These are phyloP conservation scores for Fusarium sp. DNA, from an alignment of 2,329 filamentous ascomycete genomes.

Conservation along the genomic window DNA sequence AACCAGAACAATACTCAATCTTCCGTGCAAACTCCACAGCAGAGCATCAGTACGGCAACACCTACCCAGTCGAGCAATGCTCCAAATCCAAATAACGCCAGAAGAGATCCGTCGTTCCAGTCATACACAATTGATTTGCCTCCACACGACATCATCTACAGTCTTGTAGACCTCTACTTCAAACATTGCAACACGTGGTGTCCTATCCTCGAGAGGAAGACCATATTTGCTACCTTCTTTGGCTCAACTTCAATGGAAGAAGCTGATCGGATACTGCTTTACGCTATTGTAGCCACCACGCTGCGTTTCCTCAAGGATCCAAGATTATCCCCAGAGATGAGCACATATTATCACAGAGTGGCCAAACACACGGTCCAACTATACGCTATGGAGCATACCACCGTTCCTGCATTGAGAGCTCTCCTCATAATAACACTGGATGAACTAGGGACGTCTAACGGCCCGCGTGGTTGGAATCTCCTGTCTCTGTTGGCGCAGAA, in stretches of 20 bases:
- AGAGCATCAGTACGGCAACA: slow-evolving; percentile 6
- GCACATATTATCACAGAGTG: slow-evolving; percentile 55
- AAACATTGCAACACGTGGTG: slow-evolving; percentile 74
- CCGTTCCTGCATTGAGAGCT: slow-evolving; percentile 56
- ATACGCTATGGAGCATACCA: slow-evolving; percentile 59
- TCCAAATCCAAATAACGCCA: slow-evolving; percentile 10
- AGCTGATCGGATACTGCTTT: slow-evolving; percentile 57
- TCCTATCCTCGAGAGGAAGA: slow-evolving; percentile 60
- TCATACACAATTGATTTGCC: slow-evolving; percentile 64
- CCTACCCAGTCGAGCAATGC: slow-evolving; percentile 2
- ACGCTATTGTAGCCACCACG: slow-evolving; percentile 61
- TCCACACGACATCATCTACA: slow-evolving; percentile 71
- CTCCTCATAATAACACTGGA: slow-evolving; percentile 59
- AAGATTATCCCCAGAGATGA: slow-evolving; percentile 55
- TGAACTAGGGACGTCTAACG: slow-evolving; percentile 59
- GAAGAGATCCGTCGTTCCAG: slow-evolving; percentile 49
- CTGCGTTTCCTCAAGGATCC: slow-evolving; percentile 58
- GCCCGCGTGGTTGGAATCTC: slow-evolving; percentile 59
- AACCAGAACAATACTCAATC: slow-evolving; percentile 44
- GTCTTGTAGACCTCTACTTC: slow-evolving; percentile 72
- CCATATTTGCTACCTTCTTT: slow-evolving; percentile 57
- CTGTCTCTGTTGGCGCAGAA: slow-evolving; percentile 57
- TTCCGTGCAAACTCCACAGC: slow-evolving; percentile 15
- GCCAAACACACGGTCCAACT: slow-evolving; percentile 58
- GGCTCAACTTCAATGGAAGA: slow-evolving; percentile 57